These are phyloP conservation scores for Candida succiphila DNA, from an alignment of 805 yeast species.

Conservation along the genomic window DNA sequence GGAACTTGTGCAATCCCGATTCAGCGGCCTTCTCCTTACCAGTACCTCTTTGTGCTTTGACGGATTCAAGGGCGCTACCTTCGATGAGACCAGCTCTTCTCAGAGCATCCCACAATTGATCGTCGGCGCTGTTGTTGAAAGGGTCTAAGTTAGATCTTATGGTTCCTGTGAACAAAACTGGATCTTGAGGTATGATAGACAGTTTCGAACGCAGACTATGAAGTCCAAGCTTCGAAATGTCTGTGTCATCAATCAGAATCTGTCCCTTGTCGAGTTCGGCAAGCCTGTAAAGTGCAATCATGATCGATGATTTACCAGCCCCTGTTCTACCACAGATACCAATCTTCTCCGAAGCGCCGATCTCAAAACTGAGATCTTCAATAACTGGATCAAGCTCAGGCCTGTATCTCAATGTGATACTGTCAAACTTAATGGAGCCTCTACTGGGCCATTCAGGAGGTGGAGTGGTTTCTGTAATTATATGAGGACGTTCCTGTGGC, in stretches of 20 bases:
- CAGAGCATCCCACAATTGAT: constrained; percentile 43
- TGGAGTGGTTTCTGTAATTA: constrained; percentile 23
- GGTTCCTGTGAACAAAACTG: constrained; percentile 52
- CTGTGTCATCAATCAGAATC: constrained; percentile 46
- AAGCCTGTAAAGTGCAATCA: constrained; percentile 53
- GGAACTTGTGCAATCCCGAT: constrained; percentile 43
- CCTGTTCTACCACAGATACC: constrained; percentile 91
- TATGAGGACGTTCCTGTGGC: constrained; percentile 58
- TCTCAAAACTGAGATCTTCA: constrained; percentile 30
- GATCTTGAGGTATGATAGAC: constrained; percentile 66
- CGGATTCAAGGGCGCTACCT: constrained; percentile 20
- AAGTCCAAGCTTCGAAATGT: constrained; percentile 42
- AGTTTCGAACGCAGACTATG: constrained; percentile 44
- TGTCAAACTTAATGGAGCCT: constrained; percentile 37
- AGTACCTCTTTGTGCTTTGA: constrained; percentile 24
- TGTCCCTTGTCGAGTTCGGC: constrained; percentile 38
- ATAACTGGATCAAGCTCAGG: constrained; percentile 53
- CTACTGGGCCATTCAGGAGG: constrained; percentile 37
- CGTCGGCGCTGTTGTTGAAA: constrained; percentile 39
- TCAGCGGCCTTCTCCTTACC: constrained; percentile 14
- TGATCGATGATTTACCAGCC: constrained; percentile 68
- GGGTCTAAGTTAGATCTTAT: constrained; percentile 57
- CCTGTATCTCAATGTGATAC: constrained; percentile 46
- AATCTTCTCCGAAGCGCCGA: constrained; percentile 54
- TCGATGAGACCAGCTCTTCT: constrained; percentile 45